Base-by-base conservation (phyloP, 1,284 basidiomycete species). In the Rhodotorula sp. region DNA sequence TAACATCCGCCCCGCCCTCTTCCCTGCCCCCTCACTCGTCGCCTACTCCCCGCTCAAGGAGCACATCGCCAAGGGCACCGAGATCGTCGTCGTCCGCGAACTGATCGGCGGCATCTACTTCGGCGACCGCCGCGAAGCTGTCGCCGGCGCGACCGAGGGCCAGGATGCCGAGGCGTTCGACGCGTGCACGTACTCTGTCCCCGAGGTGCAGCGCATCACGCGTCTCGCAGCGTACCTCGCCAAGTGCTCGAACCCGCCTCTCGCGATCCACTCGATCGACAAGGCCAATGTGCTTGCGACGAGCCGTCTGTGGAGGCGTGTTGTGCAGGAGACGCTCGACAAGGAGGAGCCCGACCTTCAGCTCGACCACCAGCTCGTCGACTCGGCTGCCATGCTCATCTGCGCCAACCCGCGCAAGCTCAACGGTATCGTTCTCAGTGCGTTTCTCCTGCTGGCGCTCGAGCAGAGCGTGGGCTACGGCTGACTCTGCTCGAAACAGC, bases 261-360 rank as follows among this genome's bases (percentile, higher is more conserved):
- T 96, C 60, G 86, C 88, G 59, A 89, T 99, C 72, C 92, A 94
- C 82, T 96, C 93, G 4, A 87, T 99, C 82, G 97, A 99, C 86
- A 99, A 99, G 84, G 97, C 97, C 68, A 99, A 99, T 82, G 97
- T 99, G 45, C 88, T 99, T 64, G 97, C 97, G 53, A 93, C 90
- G 78, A 96, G 92, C 54, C 86, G 97, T 61, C 85, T 99, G 60
- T 99, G 97, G 97, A 86, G 97, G 70, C 93, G 90, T 81, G 90
- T 92, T 45, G 93, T 96, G 66, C 90, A 87, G 4, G 91, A 95
- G 80, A 89, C 91, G 19, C 83, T 96, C 78, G 83, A 87, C 70
- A 86, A 86, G 52, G 94, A 97, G 82, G 97, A 91, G 82, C 93
- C 94, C 16, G 88, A 93, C 79, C 82, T 97, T 54, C 85, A 87